phyloP scores from a whole-genome alignment of 1,139 yeast genomes.

The Pneumocystis canis region DNA sequence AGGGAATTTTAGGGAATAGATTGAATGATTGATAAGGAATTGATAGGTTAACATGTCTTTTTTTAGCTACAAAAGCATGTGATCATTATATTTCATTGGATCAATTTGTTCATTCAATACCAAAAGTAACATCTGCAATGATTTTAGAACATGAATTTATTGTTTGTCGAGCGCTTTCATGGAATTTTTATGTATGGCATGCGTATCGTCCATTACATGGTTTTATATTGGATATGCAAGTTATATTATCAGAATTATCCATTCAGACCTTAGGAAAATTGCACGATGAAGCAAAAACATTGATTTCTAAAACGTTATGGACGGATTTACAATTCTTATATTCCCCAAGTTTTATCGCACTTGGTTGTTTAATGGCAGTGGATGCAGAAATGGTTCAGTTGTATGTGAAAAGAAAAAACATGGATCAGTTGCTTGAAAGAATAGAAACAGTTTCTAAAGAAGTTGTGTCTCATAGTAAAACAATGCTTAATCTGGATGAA shows the following conservation, averaged over 20 bases:
- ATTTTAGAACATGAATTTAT: constrained; percentile 67
- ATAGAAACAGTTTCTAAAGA: constrained; percentile 1
- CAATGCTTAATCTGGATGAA: constrained; percentile 18
- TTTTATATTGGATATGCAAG: constrained; percentile 76
- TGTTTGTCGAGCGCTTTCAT: constrained; percentile 56
- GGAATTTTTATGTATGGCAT: constrained; percentile 74
- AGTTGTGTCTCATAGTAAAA: constrained; percentile 13
- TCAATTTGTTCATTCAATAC: constrained; percentile 25
- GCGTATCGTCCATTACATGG: constrained; percentile 83
- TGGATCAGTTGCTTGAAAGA: constrained; percentile 18
- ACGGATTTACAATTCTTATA: constrained; percentile 64
- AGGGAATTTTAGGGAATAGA: constrained; percentile 11
- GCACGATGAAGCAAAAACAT: constrained; percentile 54
- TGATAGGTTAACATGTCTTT: constrained; percentile 53
- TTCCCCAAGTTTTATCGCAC: constrained; percentile 90
- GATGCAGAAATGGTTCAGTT: background rate
- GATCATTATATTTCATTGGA: constrained; percentile 49
- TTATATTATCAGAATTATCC: constrained; percentile 30
- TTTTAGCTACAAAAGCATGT: constrained; percentile 84
- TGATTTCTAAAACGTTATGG: constrained; percentile 45
- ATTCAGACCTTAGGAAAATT: constrained; percentile 20
- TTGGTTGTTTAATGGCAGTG: constrained; percentile 32
- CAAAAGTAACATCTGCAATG: constrained; percentile 47
- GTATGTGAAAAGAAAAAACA: constrained; percentile 11
- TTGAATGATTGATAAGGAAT: background rate